Evolutionary conservation across 306 rosid genomes (phyloP), one percentile per base, ranked within the genome.

Genomic region (Oemleria cerasiformis): DNA sequence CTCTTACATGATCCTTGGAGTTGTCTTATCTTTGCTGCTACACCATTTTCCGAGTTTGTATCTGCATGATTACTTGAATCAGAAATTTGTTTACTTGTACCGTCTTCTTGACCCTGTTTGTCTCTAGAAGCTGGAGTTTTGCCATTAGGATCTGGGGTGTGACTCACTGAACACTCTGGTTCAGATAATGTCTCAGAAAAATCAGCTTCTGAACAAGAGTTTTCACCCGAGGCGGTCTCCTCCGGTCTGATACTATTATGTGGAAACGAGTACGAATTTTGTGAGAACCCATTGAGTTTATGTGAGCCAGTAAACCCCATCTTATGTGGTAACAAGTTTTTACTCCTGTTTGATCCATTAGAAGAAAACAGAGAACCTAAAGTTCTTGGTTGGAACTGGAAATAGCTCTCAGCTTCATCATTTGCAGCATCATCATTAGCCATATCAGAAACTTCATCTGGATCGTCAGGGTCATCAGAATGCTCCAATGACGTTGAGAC

Each of bases 331-430:
- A 87, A 40, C 69, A 88, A 19, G n/a, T 78, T 90, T 36, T 80
- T 81, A 36, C 80, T 72, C 74, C 92, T 85, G 73, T 76, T 75
- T 21, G 87, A 73, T 67, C 92, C 96, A 77, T 86, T 86, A 47
- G 92, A 89, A 44, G 94, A 81, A 78, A 90, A 88, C 5, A 91
- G 87, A 23, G 99, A 89, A 69, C 96, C 94, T 64, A 89, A 81
- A 76, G 92, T 89, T 65, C 86, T 91, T 5, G 97, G 97, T 64
- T 89, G 91, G 87, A 95, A 95, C 80, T 95, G 91, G 87, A 91
- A 89, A 80, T 80, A 91, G 34, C 96, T 84, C 56, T 89, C 96
- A 1, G 84, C 86, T 61, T 87, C 91, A 56, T 88, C 95, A 0
- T 79, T 70, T 13, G 73, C 75, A 12, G 68, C 82, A 20, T 95